Conservation (phyloP, 2,329 filamentous ascomycete species). For the Xylaria polymorpha region DNA sequence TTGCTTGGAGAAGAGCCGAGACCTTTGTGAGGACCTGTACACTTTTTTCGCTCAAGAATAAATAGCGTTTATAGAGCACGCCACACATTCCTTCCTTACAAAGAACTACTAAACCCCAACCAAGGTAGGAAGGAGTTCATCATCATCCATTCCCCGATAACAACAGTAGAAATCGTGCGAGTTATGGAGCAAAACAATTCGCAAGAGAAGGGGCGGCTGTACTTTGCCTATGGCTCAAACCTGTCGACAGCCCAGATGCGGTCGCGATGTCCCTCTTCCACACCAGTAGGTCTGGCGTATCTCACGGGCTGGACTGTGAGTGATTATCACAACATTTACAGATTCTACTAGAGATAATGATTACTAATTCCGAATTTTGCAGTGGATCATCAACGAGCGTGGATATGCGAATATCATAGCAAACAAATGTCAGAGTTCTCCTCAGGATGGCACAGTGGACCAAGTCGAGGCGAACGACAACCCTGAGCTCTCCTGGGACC, state of each 20-base stretch:
- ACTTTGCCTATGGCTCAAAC: conserved; percentile 80
- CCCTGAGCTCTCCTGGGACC: not conserved
- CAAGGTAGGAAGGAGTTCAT: not conserved
- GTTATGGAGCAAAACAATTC: conserved; percentile 1
- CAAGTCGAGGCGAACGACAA: not conserved
- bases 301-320: conserved; percentile 61
- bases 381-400: conserved; percentile 74
- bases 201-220: conserved; percentile 52
- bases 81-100: too few relatives aligned
- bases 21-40: too few relatives aligned
- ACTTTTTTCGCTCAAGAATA: too few relatives aligned
- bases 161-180: not conserved
- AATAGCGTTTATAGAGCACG: too few relatives aligned
- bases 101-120: not conserved
- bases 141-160: not conserved
- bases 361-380: not conserved
- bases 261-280: conserved; percentile 68
- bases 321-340: not conserved
- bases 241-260: conserved; percentile 74
- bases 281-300: conserved; percentile 66
- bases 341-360: not conserved
- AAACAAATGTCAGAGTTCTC: not conserved
- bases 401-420: conserved; percentile 75
- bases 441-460: not conserved
- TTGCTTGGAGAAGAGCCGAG: too few relatives aligned